Conservation (phyloP, 2,329 filamentous ascomycete genomes). For the Xylariaceae sp. region DNA sequence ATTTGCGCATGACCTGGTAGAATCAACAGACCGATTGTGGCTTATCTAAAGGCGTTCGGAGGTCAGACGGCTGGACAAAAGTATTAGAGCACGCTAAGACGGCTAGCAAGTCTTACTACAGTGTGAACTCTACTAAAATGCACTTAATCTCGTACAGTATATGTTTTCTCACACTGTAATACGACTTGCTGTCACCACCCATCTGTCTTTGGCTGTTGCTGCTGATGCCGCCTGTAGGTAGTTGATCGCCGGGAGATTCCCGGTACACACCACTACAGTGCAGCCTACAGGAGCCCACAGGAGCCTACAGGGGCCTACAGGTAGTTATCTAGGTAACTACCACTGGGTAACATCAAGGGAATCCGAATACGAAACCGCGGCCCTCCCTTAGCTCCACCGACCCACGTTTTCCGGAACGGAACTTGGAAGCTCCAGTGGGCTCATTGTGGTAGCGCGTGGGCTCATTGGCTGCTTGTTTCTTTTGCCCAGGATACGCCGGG, state of each 20-base stretch:
- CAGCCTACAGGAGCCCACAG: too few species aligned
- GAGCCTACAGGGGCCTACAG: not conserved
- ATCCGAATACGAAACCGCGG: constrained; percentile 20
- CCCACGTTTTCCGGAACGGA: constrained; percentile 18
- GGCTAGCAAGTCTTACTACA: too few species aligned
- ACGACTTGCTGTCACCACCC: not conserved
- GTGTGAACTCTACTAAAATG: too few species aligned
- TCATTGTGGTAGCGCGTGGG: constrained; percentile 28
- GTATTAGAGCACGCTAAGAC: too few species aligned
- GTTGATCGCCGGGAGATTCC: too few species aligned
- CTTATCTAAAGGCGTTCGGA: too few species aligned
- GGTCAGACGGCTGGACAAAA: too few species aligned
- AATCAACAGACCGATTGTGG: too few species aligned
- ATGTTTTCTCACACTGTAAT: too few species aligned
- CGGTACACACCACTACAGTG: too few species aligned
- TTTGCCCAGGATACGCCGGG: not conserved
- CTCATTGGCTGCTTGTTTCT: constrained; percentile 23
- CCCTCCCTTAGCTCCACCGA: not conserved
- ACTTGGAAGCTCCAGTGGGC: constrained; percentile 27
- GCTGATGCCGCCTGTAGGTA: not conserved
- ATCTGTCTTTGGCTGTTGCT: not conserved
- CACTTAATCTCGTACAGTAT: too few species aligned
- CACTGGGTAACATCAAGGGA: constrained; percentile 3
- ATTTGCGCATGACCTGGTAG: too few species aligned
- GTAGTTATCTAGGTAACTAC: constrained; percentile 8